These are phyloP conservation scores for Acanthamoeba sp. DNA, from an alignment of 208 protist species.

Conservation along the genomic window DNA sequence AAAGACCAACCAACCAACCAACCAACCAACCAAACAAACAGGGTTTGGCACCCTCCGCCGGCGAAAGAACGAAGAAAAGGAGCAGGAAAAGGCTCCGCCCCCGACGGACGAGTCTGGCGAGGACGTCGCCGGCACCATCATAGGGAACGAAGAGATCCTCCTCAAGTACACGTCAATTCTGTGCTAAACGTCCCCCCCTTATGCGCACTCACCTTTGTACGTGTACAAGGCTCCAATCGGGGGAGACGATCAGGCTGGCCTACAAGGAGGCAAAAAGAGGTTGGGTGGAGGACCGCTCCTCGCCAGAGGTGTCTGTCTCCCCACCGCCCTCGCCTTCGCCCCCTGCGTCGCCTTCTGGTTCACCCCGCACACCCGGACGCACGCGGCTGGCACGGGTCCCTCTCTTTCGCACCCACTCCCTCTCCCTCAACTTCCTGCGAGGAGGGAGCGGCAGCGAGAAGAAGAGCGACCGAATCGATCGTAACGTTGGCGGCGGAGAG, in stretches of 20 bases:
- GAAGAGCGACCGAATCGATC: neutral
- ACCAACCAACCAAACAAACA: too few species aligned
- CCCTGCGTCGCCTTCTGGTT: neutral
- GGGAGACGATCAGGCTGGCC: neutral
- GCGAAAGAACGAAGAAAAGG: neutral
- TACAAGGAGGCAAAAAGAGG: neutral
- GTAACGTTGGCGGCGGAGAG: neutral
- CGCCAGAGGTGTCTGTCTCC: neutral
- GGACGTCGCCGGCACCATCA: constrained; percentile 44
- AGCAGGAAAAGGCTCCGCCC: neutral
- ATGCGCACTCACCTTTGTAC: neutral
- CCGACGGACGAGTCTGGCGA: neutral
- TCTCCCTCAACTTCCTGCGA: constrained; percentile 46
- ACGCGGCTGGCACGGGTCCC: neutral
- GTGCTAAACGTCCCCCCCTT: neutral
- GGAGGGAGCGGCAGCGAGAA: neutral
- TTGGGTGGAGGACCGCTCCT: neutral
- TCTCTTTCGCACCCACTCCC: constrained; percentile 21
- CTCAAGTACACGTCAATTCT: neutral
- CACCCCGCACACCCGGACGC: neutral
- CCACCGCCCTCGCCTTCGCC: neutral
- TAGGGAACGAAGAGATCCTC: constrained; percentile 4
- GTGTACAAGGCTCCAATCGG: neutral
- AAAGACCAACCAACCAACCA: too few species aligned
- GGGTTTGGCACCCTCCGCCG: constrained; percentile 8